These are phyloP conservation scores for Diplogelasinospora grovesii DNA, from an alignment of 495 filamentous ascomycete species.

Conservation along the genomic window DNA sequence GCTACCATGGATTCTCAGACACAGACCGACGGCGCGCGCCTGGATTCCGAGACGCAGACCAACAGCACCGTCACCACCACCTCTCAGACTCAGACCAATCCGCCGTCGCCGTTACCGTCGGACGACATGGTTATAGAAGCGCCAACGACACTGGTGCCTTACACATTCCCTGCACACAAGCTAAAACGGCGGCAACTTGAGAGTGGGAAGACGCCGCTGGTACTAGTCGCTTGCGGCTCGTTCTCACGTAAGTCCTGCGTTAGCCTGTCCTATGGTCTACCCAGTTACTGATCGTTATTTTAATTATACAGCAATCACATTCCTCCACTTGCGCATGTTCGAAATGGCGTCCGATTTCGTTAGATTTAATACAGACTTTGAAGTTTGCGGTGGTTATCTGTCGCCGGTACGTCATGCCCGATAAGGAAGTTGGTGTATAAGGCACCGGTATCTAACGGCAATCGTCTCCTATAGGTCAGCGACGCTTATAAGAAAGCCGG, in stretches of 20 bases:
- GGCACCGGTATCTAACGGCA: background rate
- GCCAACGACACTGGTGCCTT: constrained; percentile 45
- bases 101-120: constrained; percentile 2
- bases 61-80: background rate
- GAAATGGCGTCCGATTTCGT: constrained; percentile 82
- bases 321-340: constrained; percentile 89
- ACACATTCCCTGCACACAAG: constrained; percentile 66
- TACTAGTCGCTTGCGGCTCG: constrained; percentile 85
- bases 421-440: background rate
- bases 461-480: constrained; percentile 13
- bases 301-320: constrained; percentile 64
- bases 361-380: constrained; percentile 72
- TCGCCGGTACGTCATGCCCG: constrained; percentile 30
- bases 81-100: constrained; percentile 5
- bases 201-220: constrained; percentile 64
- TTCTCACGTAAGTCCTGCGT: constrained; percentile 48
- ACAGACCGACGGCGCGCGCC: no score
- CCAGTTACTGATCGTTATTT: no score
- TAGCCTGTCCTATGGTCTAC: no score
- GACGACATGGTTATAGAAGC: no score
- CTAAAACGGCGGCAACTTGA: constrained; percentile 63
- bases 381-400: constrained; percentile 79
- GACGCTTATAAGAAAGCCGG: constrained; percentile 91
- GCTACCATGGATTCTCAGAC: no score
- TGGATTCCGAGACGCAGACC: no score